phyloP scores from a whole-genome alignment of 345 rosid genomes.

The Geranium brycei region DNA sequence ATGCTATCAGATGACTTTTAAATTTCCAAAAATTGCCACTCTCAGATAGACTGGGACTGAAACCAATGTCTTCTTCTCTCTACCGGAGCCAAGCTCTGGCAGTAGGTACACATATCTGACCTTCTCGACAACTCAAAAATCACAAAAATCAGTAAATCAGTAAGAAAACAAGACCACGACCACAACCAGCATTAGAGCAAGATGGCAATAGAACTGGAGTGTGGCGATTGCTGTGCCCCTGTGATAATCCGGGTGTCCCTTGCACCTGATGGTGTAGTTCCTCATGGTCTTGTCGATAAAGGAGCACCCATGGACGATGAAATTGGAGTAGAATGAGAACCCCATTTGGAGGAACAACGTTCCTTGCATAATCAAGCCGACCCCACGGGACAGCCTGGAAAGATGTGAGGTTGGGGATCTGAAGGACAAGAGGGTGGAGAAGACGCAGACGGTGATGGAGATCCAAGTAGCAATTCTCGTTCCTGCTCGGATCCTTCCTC shows the following conservation, averaged over 20 bases:
- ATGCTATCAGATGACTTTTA: too few species aligned
- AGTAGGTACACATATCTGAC: too few species aligned
- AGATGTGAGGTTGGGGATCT: slow-evolving; percentile 17
- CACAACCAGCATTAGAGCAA: slow-evolving; percentile 55
- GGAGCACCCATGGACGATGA: slow-evolving; percentile 57
- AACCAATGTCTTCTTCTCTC: too few species aligned
- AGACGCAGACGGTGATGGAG: slow-evolving; percentile 51
- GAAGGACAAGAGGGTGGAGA: slow-evolving; percentile 44
- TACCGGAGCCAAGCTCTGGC: too few species aligned
- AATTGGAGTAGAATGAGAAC: slow-evolving; percentile 48
- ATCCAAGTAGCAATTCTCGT: slow-evolving; percentile 68
- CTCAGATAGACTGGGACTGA: too few species aligned
- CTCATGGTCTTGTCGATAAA: slow-evolving; percentile 58
- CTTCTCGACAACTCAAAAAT: too few species aligned
- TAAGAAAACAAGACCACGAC: slow-evolving; percentile 27
- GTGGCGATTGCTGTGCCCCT: slow-evolving; percentile 79
- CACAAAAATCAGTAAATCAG: too few species aligned
- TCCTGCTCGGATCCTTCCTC: slow-evolving; percentile 53
- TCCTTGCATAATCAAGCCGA: slow-evolving; percentile 71
- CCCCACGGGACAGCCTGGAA: slow-evolving; percentile 44
- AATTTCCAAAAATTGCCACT: too few species aligned
- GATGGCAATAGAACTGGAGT: slow-evolving; percentile 80
- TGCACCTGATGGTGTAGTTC: slow-evolving; percentile 64
- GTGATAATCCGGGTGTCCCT: slow-evolving; percentile 67
- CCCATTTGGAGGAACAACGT: slow-evolving; percentile 89